Evolutionary conservation across 805 yeast species (phyloP).

Genomic region (Torulaspora indica): DNA sequence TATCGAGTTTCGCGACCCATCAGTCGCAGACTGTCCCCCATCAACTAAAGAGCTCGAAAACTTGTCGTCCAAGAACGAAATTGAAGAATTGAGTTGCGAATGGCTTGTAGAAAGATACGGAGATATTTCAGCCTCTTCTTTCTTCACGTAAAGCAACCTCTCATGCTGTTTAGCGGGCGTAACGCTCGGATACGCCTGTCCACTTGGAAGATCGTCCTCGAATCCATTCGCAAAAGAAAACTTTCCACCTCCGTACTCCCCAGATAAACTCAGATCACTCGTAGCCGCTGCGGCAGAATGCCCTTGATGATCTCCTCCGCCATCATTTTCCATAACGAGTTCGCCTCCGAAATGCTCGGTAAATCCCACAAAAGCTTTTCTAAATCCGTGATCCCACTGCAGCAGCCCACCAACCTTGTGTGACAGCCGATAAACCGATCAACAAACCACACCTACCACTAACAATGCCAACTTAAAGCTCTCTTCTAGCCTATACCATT

Average conservation of each 20-base stretch:
- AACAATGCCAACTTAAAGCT: neutral
- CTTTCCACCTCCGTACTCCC: constrained; percentile 1
- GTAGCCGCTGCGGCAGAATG: constrained; percentile 8
- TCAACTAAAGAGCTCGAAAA: constrained; percentile 14
- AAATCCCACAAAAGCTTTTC: neutral
- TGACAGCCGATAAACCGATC: neutral
- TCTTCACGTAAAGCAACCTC: constrained; percentile 16
- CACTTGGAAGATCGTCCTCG: constrained; percentile 3
- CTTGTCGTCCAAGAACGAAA: constrained; percentile 26
- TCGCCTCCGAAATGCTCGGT: neutral
- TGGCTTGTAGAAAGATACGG: constrained; percentile 1
- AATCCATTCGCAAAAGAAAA: constrained; percentile 2
- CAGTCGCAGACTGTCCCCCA: neutral
- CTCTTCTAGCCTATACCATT: neutral
- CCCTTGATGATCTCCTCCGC: constrained; percentile 7
- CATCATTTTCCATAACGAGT: constrained; percentile 1
- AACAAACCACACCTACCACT: neutral
- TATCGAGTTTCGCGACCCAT: constrained; percentile 7
- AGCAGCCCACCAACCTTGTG: neutral
- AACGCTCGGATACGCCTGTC: constrained; percentile 10
- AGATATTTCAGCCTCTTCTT: constrained; percentile 1
- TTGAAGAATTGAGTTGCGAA: constrained; percentile 2
- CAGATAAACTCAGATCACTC: constrained; percentile 3
- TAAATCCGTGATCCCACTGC: neutral
- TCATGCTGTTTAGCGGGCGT: constrained; percentile 30